phyloP scores from a whole-genome alignment of 1,284 basidiomycete genomes.

The Sporisorium scitamineum region DNA sequence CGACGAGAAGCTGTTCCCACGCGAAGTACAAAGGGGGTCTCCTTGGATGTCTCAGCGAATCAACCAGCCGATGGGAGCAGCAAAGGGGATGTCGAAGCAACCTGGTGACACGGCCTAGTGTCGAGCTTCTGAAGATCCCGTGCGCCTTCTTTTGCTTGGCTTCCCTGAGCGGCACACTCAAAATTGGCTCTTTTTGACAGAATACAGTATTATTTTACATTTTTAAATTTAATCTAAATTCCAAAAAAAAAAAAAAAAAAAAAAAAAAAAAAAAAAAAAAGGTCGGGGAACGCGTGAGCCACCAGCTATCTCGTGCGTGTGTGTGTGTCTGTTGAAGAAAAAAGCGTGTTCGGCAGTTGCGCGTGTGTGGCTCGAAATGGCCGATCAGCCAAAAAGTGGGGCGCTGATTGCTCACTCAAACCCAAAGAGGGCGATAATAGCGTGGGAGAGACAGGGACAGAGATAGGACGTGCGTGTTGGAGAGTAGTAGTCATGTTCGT shows the following conservation, averaged over 20 bases:
- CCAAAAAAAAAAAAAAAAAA: neutral
- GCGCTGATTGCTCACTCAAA: neutral
- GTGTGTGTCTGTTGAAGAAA: too few species aligned
- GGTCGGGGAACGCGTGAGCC: too few species aligned
- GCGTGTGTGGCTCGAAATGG: too few species aligned
- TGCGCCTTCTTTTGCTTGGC: neutral
- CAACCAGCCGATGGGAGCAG: neutral
- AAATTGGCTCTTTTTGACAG: conserved; percentile 1
- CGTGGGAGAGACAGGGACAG: neutral
- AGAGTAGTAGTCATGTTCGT: neutral
- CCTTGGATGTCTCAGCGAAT: neutral
- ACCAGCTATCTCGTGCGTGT: too few species aligned
- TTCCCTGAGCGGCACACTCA: neutral
- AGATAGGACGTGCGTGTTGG: neutral
- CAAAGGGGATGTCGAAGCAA: neutral
- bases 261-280: too few species aligned
- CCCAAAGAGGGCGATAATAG: neutral
- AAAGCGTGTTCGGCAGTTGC: too few species aligned
- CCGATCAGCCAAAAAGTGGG: too few species aligned
- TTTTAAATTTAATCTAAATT: neutral
- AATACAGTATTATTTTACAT: conserved; percentile 1
- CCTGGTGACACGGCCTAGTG: too few species aligned
- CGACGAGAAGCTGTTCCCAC: neutral
- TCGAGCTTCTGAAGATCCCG: too few species aligned
- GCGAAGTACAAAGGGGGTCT: neutral